These are phyloP conservation scores for Kodamaea leandrae DNA, from an alignment of 805 yeast genomes.

Conservation along the genomic window DNA sequence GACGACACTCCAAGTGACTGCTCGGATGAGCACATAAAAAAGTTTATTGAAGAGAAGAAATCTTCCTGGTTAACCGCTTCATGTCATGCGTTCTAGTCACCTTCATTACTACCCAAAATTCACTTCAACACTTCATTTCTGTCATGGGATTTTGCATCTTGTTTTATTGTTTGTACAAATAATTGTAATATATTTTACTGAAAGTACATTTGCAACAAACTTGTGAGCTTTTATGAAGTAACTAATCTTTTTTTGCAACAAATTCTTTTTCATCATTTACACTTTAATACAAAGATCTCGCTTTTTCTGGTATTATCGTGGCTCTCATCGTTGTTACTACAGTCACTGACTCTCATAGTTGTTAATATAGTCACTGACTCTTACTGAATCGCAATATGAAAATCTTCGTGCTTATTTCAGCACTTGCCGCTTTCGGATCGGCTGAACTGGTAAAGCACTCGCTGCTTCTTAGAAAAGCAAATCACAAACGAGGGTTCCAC, in stretches of 20 bases:
- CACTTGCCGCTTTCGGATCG: neutral
- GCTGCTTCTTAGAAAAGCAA: neutral
- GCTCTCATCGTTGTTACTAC: too few relatives aligned
- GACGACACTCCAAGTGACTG: conserved; percentile 44
- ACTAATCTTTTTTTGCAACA: neutral
- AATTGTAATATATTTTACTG: conserved; percentile 4
- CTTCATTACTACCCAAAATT: too few relatives aligned
- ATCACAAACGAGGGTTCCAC: conserved; percentile 23
- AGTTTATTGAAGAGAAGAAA: neutral
- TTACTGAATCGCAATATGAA: too few relatives aligned
- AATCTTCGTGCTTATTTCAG: neutral
- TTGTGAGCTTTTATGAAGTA: too few relatives aligned
- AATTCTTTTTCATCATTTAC: neutral
- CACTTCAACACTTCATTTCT: conserved; percentile 3
- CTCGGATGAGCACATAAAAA: conserved; percentile 34
- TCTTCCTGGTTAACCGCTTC: too few relatives aligned
- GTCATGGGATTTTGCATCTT: conserved; percentile 5
- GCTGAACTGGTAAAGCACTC: neutral
- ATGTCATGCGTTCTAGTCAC: too few relatives aligned
- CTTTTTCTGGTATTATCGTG: too few relatives aligned
- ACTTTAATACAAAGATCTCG: too few relatives aligned
- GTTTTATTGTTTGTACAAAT: conserved; percentile 6
- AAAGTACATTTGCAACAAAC: neutral
- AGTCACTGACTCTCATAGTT: too few relatives aligned
- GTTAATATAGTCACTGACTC: too few relatives aligned